These are phyloP conservation scores for Verticillium alfalfae DNA, from an alignment of 2,329 filamentous ascomycete genomes.

Conservation along the genomic window DNA sequence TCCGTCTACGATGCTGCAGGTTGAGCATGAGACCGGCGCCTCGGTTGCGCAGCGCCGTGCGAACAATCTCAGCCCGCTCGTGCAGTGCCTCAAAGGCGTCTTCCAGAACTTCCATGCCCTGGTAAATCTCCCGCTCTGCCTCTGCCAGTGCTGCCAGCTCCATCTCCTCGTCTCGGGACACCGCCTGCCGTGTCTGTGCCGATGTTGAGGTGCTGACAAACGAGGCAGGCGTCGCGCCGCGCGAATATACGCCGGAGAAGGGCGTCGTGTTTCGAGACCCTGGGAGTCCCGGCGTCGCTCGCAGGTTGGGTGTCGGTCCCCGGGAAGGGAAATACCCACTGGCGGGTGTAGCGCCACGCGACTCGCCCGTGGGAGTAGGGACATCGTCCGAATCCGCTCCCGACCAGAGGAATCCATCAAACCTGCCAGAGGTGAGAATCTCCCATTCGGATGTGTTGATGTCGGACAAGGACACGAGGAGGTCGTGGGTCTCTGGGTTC, in stretches of 20 bases:
- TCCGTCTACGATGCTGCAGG: conserved; percentile 54
- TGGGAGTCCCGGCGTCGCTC: conserved; percentile 31
- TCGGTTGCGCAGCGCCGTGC: conserved; percentile 73
- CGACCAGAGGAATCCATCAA: conserved; percentile 93
- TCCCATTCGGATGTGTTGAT: conserved; percentile 96
- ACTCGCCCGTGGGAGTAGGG: conserved; percentile 34
- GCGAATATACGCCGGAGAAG: conserved; percentile 45
- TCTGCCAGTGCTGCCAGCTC: conserved; percentile 87
- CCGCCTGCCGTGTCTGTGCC: conserved; percentile 46
- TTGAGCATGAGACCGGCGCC: conserved; percentile 68
- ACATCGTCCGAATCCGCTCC: conserved; percentile 65
- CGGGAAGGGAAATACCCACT: conserved; percentile 36
- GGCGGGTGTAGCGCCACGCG: conserved; percentile 46
- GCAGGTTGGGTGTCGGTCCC: conserved; percentile 28
- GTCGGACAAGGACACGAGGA: conserved; percentile 79
- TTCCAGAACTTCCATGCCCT: conserved; percentile 89
- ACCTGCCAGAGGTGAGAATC: conserved; percentile 86
- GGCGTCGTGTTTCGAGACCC: conserved; percentile 42
- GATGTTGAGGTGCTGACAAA: conserved; percentile 54
- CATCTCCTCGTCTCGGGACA: conserved; percentile 89
- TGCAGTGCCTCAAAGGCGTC: conserved; percentile 93
- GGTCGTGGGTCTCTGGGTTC: conserved; percentile 75
- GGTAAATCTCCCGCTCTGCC: conserved; percentile 87
- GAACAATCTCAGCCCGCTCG: conserved; percentile 73
- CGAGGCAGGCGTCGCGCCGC: conserved; percentile 51